These are phyloP conservation scores for Botrytis aclada DNA, from an alignment of 2,329 filamentous ascomycete genomes.

Conservation along the genomic window DNA sequence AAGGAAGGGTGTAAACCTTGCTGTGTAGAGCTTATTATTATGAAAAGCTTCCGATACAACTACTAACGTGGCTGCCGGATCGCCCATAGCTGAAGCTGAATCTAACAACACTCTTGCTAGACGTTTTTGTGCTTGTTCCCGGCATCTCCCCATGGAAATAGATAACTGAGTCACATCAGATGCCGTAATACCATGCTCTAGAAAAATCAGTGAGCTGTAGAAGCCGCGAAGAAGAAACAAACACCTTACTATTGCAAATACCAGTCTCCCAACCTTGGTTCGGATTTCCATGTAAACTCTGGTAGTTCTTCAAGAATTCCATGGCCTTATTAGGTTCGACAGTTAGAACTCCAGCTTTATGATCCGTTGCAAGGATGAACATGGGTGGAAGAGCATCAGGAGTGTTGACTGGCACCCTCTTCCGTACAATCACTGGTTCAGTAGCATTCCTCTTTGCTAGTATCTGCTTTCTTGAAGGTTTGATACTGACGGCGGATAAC, in stretches of 20 bases:
- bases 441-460: conserved; percentile 8
- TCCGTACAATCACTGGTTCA: not conserved
- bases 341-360: conserved; percentile 30
- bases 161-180: conserved; percentile 28
- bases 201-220: not conserved
- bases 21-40: conserved; percentile 6
- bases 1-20: conserved; percentile 22
- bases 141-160: conserved; percentile 29
- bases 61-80: conserved; percentile 31
- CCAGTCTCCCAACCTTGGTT: conserved; percentile 25
- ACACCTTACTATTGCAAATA: conserved; percentile 28
- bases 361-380: conserved; percentile 27
- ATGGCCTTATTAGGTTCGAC: conserved; percentile 29
- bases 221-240: not conserved
- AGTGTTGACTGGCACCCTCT: conserved; percentile 4
- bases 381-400: conserved; percentile 27
- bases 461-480: conserved; percentile 6
- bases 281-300: not conserved
- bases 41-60: conserved; percentile 27
- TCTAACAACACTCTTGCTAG: conserved; percentile 30
- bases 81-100: conserved; percentile 33
- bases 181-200: conserved; percentile 31
- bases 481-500: not conserved
- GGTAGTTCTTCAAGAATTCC: conserved; percentile 31
- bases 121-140: conserved; percentile 22